Percentiles rank a stretch among this genome's conserved stretches.
phyloP scores from a whole-genome alignment of 192 early-diverging fungal species.

The Geranomyces michiganensis region DNA sequence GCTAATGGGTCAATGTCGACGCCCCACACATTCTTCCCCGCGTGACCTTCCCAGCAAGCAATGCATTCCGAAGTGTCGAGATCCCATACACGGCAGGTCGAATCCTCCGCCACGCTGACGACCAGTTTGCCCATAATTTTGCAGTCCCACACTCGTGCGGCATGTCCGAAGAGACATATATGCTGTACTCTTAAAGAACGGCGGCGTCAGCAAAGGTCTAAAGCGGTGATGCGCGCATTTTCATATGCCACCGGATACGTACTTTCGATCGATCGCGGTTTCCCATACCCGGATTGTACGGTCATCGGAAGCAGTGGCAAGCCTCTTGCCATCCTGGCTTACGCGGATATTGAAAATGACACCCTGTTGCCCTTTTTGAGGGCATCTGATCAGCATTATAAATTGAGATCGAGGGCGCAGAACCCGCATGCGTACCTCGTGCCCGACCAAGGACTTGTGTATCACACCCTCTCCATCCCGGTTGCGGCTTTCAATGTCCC shows the following conservation, averaged over 20 bases:
- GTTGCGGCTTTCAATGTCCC: constrained; percentile 54
- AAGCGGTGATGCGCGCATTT: neutral
- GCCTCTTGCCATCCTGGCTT: constrained; percentile 54
- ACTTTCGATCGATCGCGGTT: constrained; percentile 36
- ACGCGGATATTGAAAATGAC: constrained; percentile 79
- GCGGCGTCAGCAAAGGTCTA: neutral
- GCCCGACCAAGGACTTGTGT: constrained; percentile 54
- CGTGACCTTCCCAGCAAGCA: constrained; percentile 79
- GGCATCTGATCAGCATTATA: neutral
- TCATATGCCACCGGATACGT: constrained; percentile 12
- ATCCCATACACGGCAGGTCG: constrained; percentile 79
- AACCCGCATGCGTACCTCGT: constrained; percentile 28
- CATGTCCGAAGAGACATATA: constrained; percentile 69
- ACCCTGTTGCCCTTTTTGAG: constrained; percentile 43
- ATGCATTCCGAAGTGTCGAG: constrained; percentile 51
- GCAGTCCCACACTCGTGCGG: constrained; percentile 80
- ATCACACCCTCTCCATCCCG: constrained; percentile 48
- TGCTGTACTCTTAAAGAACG: constrained; percentile 18
- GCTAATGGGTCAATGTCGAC: constrained; percentile 61
- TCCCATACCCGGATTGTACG: constrained; percentile 80
- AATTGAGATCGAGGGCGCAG: too few relatives aligned
- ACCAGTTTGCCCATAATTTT: constrained; percentile 56
- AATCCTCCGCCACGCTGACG: constrained; percentile 77
- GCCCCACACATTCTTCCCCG: constrained; percentile 81
- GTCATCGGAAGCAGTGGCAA: constrained; percentile 82